These are phyloP conservation scores for Lentinus brumalis DNA, from an alignment of 768 basidiomycete genomes.

Conservation along the genomic window DNA sequence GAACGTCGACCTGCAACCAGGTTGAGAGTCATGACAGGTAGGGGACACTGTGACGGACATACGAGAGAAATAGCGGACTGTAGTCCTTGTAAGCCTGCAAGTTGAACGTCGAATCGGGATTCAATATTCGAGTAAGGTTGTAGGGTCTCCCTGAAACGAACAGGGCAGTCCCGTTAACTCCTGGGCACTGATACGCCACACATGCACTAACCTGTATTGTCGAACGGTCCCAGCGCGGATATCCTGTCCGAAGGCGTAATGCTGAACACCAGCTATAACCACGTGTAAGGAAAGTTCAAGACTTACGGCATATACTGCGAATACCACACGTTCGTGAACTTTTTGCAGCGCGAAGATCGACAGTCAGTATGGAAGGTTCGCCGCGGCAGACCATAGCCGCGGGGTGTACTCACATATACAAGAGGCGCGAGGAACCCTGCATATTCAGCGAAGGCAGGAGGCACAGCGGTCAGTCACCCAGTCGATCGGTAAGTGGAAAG, in stretches of 20 bases:
- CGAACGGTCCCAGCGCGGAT: conserved; percentile 31
- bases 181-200: background rate
- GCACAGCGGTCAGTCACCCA: background rate
- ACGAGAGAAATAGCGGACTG: conserved; percentile 46
- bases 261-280: background rate
- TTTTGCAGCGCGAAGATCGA: no score
- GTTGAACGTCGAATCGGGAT: conserved; percentile 38
- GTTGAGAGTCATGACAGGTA: conserved; percentile 36
- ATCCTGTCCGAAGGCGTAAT: background rate
- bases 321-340: conserved; percentile 51
- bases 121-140: conserved; percentile 43
- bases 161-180: no score
- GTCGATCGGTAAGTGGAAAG: background rate
- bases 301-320: conserved; percentile 60
- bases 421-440: conserved; percentile 43
- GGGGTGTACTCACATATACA: conserved; percentile 49
- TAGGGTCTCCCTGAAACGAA: conserved; percentile 29
- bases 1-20: conserved; percentile 32
- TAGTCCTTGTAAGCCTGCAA: conserved; percentile 41
- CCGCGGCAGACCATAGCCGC: conserved; percentile 46
- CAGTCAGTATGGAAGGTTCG: conserved; percentile 8
- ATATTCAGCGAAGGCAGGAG: background rate
- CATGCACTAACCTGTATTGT: conserved; percentile 37
- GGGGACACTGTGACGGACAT: background rate
- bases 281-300: background rate